Evolutionary conservation across 768 basidiomycete species (phyloP).

Genomic region (Baorangia bicolor): DNA sequence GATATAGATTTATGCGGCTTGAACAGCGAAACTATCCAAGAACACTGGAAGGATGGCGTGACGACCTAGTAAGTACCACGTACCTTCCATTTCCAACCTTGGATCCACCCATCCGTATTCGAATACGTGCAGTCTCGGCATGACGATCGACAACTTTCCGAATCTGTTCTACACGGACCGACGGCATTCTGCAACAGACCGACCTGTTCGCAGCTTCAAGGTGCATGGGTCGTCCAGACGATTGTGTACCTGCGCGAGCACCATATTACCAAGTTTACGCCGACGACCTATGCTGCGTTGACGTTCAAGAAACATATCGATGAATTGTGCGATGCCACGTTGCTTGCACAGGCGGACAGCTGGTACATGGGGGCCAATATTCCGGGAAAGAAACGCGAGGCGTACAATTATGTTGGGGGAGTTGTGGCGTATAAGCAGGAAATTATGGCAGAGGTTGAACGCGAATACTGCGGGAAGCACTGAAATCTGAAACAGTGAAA

Average conservation of each 20-base stretch:
- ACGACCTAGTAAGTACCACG: constrained; percentile 11
- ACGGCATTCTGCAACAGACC: constrained; percentile 9
- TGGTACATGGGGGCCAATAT: constrained; percentile 12
- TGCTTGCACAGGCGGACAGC: not conserved
- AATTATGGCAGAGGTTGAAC: constrained; percentile 5
- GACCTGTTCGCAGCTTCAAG: constrained; percentile 2
- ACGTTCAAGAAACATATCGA: constrained; percentile 13
- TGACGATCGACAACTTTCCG: constrained; percentile 17
- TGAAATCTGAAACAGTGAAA: too few relatives aligned
- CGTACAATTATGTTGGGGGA: constrained; percentile 6
- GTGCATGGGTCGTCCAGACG: constrained; percentile 10
- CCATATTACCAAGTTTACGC: constrained; percentile 14
- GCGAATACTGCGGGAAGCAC: constrained; percentile 7
- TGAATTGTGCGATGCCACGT: not conserved
- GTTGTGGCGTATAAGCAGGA: not conserved
- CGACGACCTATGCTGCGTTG: constrained; percentile 1
- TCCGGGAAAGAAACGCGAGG: constrained; percentile 9
- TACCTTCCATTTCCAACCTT: not conserved
- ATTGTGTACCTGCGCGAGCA: constrained; percentile 9
- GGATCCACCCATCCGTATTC: not conserved
- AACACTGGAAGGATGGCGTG: constrained; percentile 15
- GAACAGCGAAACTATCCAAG: constrained; percentile 9
- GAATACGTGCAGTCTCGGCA: constrained; percentile 5
- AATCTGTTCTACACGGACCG: constrained; percentile 12
- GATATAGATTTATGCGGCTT: constrained; percentile 14